These are phyloP conservation scores for Diaporthe ilicicola DNA, from an alignment of 2,329 filamentous ascomycete genomes.

Conservation along the genomic window DNA sequence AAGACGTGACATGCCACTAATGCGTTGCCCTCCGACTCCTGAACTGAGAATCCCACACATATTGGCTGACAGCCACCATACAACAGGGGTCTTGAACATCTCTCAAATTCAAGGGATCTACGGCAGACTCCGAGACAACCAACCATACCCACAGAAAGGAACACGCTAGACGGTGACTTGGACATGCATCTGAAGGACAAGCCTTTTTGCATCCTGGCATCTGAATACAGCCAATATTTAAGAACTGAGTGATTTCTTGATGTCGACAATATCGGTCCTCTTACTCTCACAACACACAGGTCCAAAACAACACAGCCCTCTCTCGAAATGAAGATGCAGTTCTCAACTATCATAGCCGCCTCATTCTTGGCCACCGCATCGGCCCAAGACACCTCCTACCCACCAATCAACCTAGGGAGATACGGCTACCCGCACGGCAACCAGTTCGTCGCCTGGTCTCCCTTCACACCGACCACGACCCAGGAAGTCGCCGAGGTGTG, in stretches of 20 bases:
- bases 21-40: no score
- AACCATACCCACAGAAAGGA: not conserved
- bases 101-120: not conserved
- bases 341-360: not conserved
- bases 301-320: not conserved
- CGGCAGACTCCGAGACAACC: no score
- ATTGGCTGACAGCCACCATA: not conserved
- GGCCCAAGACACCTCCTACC: not conserved
- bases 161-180: not conserved
- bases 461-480: not conserved
- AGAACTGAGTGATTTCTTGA: not conserved
- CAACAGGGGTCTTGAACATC: not conserved
- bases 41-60: not conserved
- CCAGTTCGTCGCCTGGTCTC: conserved; percentile 6
- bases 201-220: not conserved
- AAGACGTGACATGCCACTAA: not conserved
- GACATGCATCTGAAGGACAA: not conserved
- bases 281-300: not conserved
- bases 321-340: not conserved
- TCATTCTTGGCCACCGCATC: not conserved
- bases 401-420: not conserved
- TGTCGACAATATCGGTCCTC: no score
- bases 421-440: not conserved
- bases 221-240: not conserved
- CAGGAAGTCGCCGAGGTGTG: not conserved